Evolutionary conservation across 129 eudicot genomes (phyloP).

Genomic region (Tanacetum coccineum): DNA sequence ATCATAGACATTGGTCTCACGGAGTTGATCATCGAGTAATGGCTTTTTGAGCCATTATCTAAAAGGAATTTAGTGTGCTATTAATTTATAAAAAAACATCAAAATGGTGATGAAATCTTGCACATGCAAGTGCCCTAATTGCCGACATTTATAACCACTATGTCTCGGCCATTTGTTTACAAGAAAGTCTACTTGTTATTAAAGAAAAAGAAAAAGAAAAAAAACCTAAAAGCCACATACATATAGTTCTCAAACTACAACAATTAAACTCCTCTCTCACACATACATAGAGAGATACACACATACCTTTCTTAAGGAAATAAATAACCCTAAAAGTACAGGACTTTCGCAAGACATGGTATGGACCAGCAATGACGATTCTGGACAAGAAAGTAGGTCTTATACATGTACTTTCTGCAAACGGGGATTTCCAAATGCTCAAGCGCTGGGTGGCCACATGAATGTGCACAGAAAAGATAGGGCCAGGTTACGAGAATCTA

Average conservation of each 20-base stretch:
- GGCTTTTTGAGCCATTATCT: too few relatives aligned
- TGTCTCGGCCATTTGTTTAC: slow-evolving; percentile 17
- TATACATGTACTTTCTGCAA: slow-evolving; percentile 52
- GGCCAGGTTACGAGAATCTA: slow-evolving; percentile 48
- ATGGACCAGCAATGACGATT: slow-evolving; percentile 19
- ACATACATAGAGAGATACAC: background rate
- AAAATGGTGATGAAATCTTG: slow-evolving; percentile 22
- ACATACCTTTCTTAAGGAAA: slow-evolving; percentile 16
- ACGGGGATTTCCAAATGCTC: slow-evolving; percentile 58
- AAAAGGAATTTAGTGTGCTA: background rate
- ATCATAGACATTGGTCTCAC: too few relatives aligned
- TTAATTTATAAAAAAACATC: background rate
- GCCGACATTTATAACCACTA: slow-evolving; percentile 27
- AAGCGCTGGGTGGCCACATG: slow-evolving; percentile 71
- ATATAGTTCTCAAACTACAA: slow-evolving; percentile 4
- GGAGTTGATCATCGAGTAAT: too few relatives aligned
- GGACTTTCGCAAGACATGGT: slow-evolving; percentile 21
- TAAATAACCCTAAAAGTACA: slow-evolving; percentile 23
- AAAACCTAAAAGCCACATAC: background rate
- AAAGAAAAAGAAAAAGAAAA: background rate
- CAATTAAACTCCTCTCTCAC: background rate
- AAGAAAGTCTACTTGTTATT: slow-evolving; percentile 22
- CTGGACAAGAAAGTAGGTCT: slow-evolving; percentile 28
- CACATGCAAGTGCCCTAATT: slow-evolving; percentile 17
- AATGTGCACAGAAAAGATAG: slow-evolving; percentile 62